Conservation (phyloP, 2,329 filamentous ascomycete species). For the Celoporthe dispersa region DNA sequence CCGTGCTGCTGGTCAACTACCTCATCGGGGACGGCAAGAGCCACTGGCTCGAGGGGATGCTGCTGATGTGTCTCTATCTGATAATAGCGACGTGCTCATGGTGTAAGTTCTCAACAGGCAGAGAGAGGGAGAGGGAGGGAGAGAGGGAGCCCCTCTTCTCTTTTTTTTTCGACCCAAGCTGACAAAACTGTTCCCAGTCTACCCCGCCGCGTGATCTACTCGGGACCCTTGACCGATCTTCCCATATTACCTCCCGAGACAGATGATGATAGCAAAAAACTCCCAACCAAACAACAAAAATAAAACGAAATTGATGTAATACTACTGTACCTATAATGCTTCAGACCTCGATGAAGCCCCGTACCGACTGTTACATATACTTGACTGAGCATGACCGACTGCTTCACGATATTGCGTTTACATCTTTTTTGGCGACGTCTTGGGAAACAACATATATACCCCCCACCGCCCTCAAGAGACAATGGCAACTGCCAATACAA, state of each 20-base stretch:
- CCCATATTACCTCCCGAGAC: neutral
- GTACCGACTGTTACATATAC: neutral
- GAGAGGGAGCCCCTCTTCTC: too few species aligned
- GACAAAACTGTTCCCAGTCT: slow-evolving; percentile 12
- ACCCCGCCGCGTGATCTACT: slow-evolving; percentile 11
- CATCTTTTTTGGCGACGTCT: neutral
- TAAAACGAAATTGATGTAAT: slow-evolving; percentile 3
- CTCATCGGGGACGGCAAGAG: slow-evolving; percentile 81
- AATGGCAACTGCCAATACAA: neutral
- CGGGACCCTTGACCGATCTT: neutral
- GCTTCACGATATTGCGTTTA: neutral
- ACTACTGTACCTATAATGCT: neutral
- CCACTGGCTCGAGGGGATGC: slow-evolving; percentile 79
- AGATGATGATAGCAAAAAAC: neutral
- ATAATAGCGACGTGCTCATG: slow-evolving; percentile 76
- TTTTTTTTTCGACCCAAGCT: neutral
- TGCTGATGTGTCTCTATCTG: slow-evolving; percentile 76
- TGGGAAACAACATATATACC: neutral
- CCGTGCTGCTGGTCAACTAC: slow-evolving; percentile 85
- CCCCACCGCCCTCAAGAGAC: neutral
- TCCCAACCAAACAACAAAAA: neutral
- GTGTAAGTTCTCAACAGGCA: slow-evolving; percentile 50
- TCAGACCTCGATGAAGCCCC: neutral
- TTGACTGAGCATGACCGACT: neutral
- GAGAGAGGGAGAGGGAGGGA: too few species aligned